phyloP scores from a whole-genome alignment of 768 basidiomycete genomes.

The Hygrophorus pudorinus region DNA sequence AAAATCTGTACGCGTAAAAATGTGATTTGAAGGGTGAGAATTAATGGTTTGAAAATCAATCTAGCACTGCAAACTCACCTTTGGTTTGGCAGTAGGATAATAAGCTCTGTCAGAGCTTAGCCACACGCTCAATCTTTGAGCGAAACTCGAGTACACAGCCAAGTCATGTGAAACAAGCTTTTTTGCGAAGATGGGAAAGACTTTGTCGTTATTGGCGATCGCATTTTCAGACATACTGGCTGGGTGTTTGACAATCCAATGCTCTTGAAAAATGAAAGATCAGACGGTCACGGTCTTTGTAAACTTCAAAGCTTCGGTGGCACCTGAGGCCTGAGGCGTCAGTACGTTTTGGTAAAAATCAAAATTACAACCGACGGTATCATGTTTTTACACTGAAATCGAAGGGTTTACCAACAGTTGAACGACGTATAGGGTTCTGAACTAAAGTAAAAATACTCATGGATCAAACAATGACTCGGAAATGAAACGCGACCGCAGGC shows the following conservation, averaged over 20 bases:
- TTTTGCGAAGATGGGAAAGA: constrained; percentile 24
- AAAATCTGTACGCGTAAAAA: constrained; percentile 29
- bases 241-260: background rate
- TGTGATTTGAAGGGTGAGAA: constrained; percentile 4
- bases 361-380: too few relatives aligned
- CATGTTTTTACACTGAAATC: too few relatives aligned
- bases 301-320: too few relatives aligned
- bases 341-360: too few relatives aligned
- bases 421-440: too few relatives aligned
- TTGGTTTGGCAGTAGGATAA: constrained; percentile 37
- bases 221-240: constrained; percentile 4
- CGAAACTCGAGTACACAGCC: constrained; percentile 14
- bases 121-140: constrained; percentile 35
- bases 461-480: too few relatives aligned
- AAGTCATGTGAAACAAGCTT: constrained; percentile 22
- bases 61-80: constrained; percentile 24
- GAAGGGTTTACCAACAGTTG: too few relatives aligned
- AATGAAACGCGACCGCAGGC: too few relatives aligned
- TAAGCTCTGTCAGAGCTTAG: constrained; percentile 39
- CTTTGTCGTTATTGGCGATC: constrained; percentile 24
- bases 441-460: too few relatives aligned
- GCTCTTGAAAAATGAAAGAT: too few relatives aligned
- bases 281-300: too few relatives aligned
- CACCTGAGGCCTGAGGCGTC: too few relatives aligned
- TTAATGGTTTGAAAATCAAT: background rate